These are phyloP conservation scores for Zygosaccharomyces lentus DNA, from an alignment of 805 yeast species.

Conservation along the genomic window DNA sequence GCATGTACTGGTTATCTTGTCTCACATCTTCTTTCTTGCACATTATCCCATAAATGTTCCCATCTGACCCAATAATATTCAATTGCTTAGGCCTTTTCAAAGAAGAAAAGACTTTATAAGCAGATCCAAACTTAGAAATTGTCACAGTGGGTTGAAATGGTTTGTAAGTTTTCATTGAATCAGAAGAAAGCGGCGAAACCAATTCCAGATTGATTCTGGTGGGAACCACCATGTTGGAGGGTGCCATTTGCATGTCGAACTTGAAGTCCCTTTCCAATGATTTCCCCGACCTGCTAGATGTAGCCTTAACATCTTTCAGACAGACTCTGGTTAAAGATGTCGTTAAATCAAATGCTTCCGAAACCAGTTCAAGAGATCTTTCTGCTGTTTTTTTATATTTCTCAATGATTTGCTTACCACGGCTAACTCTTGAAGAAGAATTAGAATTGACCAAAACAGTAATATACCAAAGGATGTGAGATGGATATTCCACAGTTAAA, in stretches of 20 bases:
- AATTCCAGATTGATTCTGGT: conserved; percentile 65
- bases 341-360: conserved; percentile 24
- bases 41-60: conserved; percentile 64
- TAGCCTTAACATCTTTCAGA: conserved; percentile 22
- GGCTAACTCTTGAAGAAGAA: conserved; percentile 41
- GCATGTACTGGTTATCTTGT: conserved; percentile 90
- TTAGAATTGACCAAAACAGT: conserved; percentile 64
- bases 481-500: conserved; percentile 65
- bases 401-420: conserved; percentile 45
- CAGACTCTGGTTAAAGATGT: conserved; percentile 27
- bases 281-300: conserved; percentile 27
- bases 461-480: conserved; percentile 71
- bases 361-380: conserved; percentile 17
- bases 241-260: conserved; percentile 41
- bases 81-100: conserved; percentile 84
- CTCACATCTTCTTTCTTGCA: conserved; percentile 90
- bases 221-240: conserved; percentile 65
- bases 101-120: conserved; percentile 69
- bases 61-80: conserved; percentile 73
- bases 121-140: conserved; percentile 58
- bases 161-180: conserved; percentile 38
- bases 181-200: conserved; percentile 51
- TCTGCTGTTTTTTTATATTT: conserved; percentile 20
- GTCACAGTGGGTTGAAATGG: conserved; percentile 51
- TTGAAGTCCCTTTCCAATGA: conserved; percentile 40